Evolutionary conservation across 2,329 filamentous ascomycete genomes (phyloP), one percentile per base, ranked within the genome.

Genomic region (Colletotrichum eleusines): DNA sequence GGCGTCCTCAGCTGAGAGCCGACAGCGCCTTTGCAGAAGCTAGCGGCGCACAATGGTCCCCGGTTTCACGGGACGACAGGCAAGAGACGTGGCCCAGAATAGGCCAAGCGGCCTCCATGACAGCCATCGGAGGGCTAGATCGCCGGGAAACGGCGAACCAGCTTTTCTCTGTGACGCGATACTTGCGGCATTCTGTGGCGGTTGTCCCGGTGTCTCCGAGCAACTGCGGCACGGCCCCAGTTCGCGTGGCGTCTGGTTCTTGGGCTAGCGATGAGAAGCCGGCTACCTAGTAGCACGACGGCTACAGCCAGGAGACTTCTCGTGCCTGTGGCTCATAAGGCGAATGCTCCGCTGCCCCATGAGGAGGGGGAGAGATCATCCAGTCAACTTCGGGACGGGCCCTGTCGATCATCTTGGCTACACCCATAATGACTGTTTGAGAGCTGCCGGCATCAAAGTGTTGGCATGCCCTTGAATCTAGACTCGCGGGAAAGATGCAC

Each of bases 1-100:
- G 63, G 63, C 65, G 54, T 59, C 28, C 35, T 61, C 69, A 65
- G 69, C 69, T 72, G 60, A 72, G 44, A 35, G 35, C 48, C 28
- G 40, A 46, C 3, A 40, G 53, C 66, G 66, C 69, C 66, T 46
- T 44, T 33, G 35, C 26, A 18, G 33, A 18, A n/a, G n/a, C 16
- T 18, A 53, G 28, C 16, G 18, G 16, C 33, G 2, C 12, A 26
- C n/a, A 70, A 38, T 57, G 69, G 66, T 16, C 16, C n/a, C n/a
- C 9, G 2, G 23, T 6, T 44, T 7, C 28, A 33, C 50, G 20
- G 48, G 28, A 48, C 4, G n/a, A 42, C 35, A 51, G 18, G 51
- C 44, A 35, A 16, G 14, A 64, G 53, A 23, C 38, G 35, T 61
- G 51, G 58, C 44, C 35, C 33, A n/a, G 38, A 46, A 51, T 51